phyloP scores from a whole-genome alignment of 2,329 filamentous ascomycete species.

The Alternaria rosae region DNA sequence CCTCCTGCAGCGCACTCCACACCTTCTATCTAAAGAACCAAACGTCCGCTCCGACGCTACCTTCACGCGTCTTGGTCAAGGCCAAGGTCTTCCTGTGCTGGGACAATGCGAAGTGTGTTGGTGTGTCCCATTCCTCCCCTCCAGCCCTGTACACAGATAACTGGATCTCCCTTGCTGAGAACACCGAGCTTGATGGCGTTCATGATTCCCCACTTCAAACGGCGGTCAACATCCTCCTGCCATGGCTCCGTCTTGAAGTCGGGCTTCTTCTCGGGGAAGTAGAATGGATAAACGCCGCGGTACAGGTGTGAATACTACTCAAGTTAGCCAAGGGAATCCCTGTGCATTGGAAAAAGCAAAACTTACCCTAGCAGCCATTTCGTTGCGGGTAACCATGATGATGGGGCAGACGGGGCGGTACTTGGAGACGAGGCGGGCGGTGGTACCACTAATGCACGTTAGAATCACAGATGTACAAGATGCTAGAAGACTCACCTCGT shows the following conservation, averaged over 20 bases:
- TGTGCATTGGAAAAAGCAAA: background rate
- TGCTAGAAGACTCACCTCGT: constrained; percentile 68
- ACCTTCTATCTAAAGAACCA: constrained; percentile 23
- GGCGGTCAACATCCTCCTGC: constrained; percentile 98
- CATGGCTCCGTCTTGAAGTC: constrained; percentile 93
- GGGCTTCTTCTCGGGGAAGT: constrained; percentile 90
- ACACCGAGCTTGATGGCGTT: constrained; percentile 85
- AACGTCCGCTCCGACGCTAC: constrained; percentile 9
- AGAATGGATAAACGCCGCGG: constrained; percentile 97
- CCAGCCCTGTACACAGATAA: constrained; percentile 89
- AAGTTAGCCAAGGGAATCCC: constrained; percentile 21
- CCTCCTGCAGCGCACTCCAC: constrained; percentile 22
- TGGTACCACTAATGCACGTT: constrained; percentile 72
- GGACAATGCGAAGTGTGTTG: constrained; percentile 71
- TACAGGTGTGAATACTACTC: constrained; percentile 85
- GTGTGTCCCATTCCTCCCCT: constrained; percentile 91
- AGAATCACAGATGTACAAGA: constrained; percentile 7
- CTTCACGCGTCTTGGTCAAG: constrained; percentile 56
- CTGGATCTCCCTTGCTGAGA: constrained; percentile 73
- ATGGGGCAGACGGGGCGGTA: constrained; percentile 99
- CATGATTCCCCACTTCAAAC: constrained; percentile 95
- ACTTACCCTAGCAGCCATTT: constrained; percentile 74
- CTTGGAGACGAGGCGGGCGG: constrained; percentile 94
- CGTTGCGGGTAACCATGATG: constrained; percentile 96
- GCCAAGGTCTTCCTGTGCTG: constrained; percentile 59